Base-by-base conservation (phyloP, 179 eudicot species). In the Gypsophila paniculata region DNA sequence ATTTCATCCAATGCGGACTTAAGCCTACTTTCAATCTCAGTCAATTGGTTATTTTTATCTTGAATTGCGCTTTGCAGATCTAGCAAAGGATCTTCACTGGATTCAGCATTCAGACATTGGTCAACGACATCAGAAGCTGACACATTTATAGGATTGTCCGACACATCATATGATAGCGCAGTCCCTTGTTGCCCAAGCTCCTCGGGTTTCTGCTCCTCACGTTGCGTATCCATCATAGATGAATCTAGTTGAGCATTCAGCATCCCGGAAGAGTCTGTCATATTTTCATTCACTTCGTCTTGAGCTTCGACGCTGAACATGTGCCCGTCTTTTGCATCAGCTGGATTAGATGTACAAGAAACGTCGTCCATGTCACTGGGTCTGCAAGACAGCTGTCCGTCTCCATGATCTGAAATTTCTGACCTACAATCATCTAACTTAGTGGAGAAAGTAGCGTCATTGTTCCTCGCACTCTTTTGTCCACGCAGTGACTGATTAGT, bases 191-290 rank as follows among this genome's bases (percentile, higher is more conserved):
- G 87, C 12, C 61, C 72, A 52, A 61, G 72, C 70, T 75, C 85
- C 68, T 66, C 84, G 69, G 71, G 76, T 32, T 64, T 83, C 75
- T 71, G 85, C 65, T 89, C 90, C 48, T 91, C 96, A 29, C 80
- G 90, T 59, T 87, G 85, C 26, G 85, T 86, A 74, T 92, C 96
- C 74, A 85, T 60, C 98, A 90, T 90, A 19, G 93, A 90, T 48
- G 93, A 92, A 78, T 94, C 97, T 61, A 87, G 54, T 39, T 87
- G 85, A 76, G 91, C 84, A 80, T 87, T 90, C 74, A 80, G 52
- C 51, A 75, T 76, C 39, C 86, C 83, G 65, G 96, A 90, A 46
- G 98, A 92, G 76, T 93, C 97, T 2, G 90, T 26, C 98, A 91
- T 91, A 74, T 83, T 93, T 65, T 93, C 98, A 77, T 89, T 96